These are phyloP conservation scores for Calonectria pteridis DNA, from an alignment of 2,329 filamentous ascomycete genomes.

Conservation along the genomic window DNA sequence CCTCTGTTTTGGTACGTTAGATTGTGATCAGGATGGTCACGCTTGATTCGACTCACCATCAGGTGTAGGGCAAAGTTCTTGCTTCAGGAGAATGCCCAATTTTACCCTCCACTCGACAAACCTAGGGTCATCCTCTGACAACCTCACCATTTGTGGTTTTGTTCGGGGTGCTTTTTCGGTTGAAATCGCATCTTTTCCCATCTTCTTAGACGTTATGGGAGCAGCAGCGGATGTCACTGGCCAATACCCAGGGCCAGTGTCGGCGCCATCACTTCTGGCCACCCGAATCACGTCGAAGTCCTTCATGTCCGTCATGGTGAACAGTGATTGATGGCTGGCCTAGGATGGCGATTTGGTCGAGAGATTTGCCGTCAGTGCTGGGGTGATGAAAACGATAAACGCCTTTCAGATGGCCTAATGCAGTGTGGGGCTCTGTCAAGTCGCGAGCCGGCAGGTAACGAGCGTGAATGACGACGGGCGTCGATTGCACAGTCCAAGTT, in stretches of 20 bases:
- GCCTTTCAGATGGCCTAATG: constrained; percentile 2
- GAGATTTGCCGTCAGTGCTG: not conserved
- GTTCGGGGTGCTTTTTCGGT: constrained; percentile 52
- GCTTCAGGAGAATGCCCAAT: constrained; percentile 59
- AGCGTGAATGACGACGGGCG: constrained; percentile 1
- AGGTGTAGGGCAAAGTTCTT: constrained; percentile 57
- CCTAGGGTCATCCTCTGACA: constrained; percentile 58
- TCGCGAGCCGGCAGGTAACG: constrained; percentile 9
- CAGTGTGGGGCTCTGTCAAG: constrained; percentile 7
- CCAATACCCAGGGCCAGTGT: constrained; percentile 61
- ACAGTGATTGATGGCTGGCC: not conserved
- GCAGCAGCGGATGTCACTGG: constrained; percentile 47
- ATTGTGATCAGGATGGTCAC: not conserved
- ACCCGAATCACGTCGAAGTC: constrained; percentile 58
- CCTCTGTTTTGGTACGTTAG: constrained; percentile 49
- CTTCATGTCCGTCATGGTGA: constrained; percentile 50
- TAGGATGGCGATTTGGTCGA: not conserved
- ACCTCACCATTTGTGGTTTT: constrained; percentile 58
- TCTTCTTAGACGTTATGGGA: constrained; percentile 50
- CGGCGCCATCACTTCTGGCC: constrained; percentile 60
- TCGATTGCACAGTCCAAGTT: not conserved
- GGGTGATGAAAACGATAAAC: not conserved
- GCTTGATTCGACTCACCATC: constrained; percentile 48
- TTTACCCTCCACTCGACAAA: constrained; percentile 61
- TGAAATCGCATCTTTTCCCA: constrained; percentile 48